Evolutionary conservation across 1,284 basidiomycete genomes (phyloP).

Genomic region (Porodaedalea pini): DNA sequence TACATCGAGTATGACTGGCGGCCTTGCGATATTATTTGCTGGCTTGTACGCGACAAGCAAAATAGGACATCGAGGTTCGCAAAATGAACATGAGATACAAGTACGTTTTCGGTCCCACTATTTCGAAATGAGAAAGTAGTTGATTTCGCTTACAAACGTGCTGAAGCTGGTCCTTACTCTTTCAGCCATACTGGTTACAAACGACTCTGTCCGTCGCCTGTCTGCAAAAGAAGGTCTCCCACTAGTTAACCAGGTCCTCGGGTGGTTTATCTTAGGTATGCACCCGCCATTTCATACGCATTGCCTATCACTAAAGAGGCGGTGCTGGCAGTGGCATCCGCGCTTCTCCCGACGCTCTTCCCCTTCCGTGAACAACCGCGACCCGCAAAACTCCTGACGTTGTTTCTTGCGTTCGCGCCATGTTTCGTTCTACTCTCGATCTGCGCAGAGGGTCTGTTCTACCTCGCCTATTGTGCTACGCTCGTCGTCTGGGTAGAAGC

Average conservation of each 20-base stretch:
- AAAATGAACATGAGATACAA: neutral
- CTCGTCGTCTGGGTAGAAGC: conserved; percentile 70
- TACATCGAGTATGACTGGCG: conserved; percentile 5
- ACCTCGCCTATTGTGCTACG: conserved; percentile 60
- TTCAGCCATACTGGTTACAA: conserved; percentile 49
- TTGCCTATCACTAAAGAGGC: neutral
- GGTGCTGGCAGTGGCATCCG: conserved; percentile 3
- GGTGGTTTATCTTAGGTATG: conserved; percentile 69
- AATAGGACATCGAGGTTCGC: conserved; percentile 12
- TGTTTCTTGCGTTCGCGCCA: conserved; percentile 72
- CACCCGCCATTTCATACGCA: neutral
- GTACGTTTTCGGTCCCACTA: neutral
- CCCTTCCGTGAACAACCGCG: conserved; percentile 39
- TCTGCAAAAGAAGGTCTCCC: conserved; percentile 70
- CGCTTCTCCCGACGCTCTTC: conserved; percentile 11
- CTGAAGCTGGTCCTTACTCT: conserved; percentile 40
- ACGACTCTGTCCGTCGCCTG: conserved; percentile 56
- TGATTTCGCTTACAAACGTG: neutral
- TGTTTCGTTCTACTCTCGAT: conserved; percentile 82
- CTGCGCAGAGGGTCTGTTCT: conserved; percentile 82
- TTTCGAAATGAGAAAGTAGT: too few relatives aligned
- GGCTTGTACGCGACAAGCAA: neutral
- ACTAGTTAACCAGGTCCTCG: conserved; percentile 52
- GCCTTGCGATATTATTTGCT: conserved; percentile 13
- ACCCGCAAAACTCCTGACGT: conserved; percentile 49